A percentile compares a stretch with the other conserved stretches of the same genome.
phyloP scores from a whole-genome alignment of 2,329 filamentous ascomycete species.

The Lecanicillium sp. region DNA sequence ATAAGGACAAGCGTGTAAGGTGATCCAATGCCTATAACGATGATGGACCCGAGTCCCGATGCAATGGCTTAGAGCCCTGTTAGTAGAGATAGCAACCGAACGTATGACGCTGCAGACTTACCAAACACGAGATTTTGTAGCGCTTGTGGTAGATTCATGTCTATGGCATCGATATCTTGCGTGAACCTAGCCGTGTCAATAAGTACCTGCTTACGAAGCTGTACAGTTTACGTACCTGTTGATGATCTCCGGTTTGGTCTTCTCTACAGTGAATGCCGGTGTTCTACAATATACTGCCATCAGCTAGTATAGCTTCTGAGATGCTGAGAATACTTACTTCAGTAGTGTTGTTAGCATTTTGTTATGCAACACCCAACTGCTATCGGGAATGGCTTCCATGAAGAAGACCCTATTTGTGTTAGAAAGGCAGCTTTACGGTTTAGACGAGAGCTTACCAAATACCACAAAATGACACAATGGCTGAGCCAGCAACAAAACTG shows the following conservation, averaged over 20 bases:
- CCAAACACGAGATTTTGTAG: neutral
- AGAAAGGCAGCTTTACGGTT: neutral
- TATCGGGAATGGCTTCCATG: neutral
- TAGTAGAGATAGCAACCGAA: too few relatives aligned
- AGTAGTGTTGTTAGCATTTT: neutral
- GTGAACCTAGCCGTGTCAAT: too few relatives aligned
- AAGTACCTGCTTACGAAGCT: too few relatives aligned
- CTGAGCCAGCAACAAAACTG: neutral
- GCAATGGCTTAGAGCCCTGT: neutral
- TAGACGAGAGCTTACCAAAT: neutral
- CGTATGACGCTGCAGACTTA: neutral
- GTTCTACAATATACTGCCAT: neutral
- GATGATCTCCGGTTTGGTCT: neutral
- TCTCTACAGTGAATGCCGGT: neutral
- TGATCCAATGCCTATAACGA: slow-evolving; percentile 4
- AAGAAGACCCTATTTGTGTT: neutral
- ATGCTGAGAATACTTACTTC: neutral
- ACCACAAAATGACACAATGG: neutral
- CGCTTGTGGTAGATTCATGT: slow-evolving; percentile 2
- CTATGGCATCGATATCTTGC: slow-evolving; percentile 2
- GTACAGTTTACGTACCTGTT: neutral
- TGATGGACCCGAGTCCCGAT: neutral
- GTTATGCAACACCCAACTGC: neutral
- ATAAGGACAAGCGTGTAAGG: slow-evolving; percentile 1
- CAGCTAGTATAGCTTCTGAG: neutral